These are phyloP conservation scores for Parasitella parasitica DNA, from an alignment of 371 early-diverging fungal genomes.

Conservation along the genomic window DNA sequence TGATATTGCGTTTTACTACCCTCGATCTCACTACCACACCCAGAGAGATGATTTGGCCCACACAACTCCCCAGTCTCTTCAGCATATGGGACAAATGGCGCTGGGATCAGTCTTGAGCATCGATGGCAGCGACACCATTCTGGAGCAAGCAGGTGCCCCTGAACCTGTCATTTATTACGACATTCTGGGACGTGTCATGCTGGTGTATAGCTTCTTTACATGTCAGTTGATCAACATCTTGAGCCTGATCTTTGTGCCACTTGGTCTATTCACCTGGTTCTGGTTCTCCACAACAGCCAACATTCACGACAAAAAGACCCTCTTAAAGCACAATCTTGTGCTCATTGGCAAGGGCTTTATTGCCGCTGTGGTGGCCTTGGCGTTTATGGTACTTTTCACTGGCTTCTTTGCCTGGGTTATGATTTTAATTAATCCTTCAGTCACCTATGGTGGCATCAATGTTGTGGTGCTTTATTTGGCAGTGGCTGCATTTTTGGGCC, in stretches of 20 bases:
- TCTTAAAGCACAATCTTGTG: background rate
- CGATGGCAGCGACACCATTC: slow-evolving; percentile 18
- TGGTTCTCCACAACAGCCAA: background rate
- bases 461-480: slow-evolving; percentile 12
- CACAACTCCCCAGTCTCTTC: slow-evolving; percentile 49
- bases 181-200: slow-evolving; percentile 47
- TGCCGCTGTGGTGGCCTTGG: slow-evolving; percentile 10
- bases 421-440: slow-evolving; percentile 27
- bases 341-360: slow-evolving; percentile 13
- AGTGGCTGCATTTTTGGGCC: slow-evolving; percentile 21
- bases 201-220: slow-evolving; percentile 47
- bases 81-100: slow-evolving; percentile 63
- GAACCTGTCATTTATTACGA: slow-evolving; percentile 48
- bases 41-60: slow-evolving; percentile 53
- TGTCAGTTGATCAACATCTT: slow-evolving; percentile 41
- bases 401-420: slow-evolving; percentile 12
- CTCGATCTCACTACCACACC: slow-evolving; percentile 69
- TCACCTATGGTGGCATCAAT: slow-evolving; percentile 29
- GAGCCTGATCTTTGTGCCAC: slow-evolving; percentile 33
- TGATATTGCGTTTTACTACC: slow-evolving; percentile 65
- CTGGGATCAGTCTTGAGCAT: slow-evolving; percentile 38
- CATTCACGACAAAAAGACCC: background rate
- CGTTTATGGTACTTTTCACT: slow-evolving; percentile 9
- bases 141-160: slow-evolving; percentile 15
- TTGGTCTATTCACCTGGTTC: slow-evolving; percentile 14